A percentile compares a stretch with the other conserved stretches of the same genome.
These are phyloP conservation scores for Boletus edulis DNA, from an alignment of 768 basidiomycete genomes.

Conservation along the genomic window DNA sequence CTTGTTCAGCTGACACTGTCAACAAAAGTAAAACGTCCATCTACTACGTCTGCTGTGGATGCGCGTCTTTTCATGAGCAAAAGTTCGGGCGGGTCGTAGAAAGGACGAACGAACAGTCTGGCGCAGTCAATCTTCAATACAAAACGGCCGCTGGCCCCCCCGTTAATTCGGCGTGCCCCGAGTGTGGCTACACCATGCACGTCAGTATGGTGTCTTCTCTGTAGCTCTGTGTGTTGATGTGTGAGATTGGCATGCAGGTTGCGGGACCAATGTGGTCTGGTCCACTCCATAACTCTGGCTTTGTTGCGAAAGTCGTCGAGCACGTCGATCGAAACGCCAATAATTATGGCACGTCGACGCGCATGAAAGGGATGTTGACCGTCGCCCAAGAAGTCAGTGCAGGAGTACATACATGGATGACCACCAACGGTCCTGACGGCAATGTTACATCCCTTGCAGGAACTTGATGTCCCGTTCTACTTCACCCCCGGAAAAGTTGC, in stretches of 20 bases:
- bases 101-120: slow-evolving; percentile 52
- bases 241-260: slow-evolving; percentile 43
- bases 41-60: slow-evolving; percentile 82
- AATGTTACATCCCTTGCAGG: slow-evolving; percentile 40
- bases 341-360: slow-evolving; percentile 70
- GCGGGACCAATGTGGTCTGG: slow-evolving; percentile 98
- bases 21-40: slow-evolving; percentile 73
- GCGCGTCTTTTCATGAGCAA: slow-evolving; percentile 81
- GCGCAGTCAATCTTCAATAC: slow-evolving; percentile 60
- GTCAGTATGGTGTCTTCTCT: slow-evolving; percentile 42
- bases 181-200: slow-evolving; percentile 78
- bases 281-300: slow-evolving; percentile 73
- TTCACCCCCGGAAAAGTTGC: slow-evolving; percentile 83
- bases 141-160: slow-evolving; percentile 73
- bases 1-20: slow-evolving; percentile 2
- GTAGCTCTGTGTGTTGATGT: neutral
- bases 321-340: slow-evolving; percentile 63
- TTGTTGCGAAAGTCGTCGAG: slow-evolving; percentile 69
- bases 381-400: slow-evolving; percentile 79
- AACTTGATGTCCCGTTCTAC: slow-evolving; percentile 76
- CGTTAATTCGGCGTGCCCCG: slow-evolving; percentile 65
- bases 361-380: slow-evolving; percentile 96
- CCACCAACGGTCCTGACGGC: neutral
- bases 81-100: slow-evolving; percentile 76
- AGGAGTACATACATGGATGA: neutral